phyloP scores from a whole-genome alignment of 1,284 basidiomycete genomes.

The Butyriboletus appendiculatus region DNA sequence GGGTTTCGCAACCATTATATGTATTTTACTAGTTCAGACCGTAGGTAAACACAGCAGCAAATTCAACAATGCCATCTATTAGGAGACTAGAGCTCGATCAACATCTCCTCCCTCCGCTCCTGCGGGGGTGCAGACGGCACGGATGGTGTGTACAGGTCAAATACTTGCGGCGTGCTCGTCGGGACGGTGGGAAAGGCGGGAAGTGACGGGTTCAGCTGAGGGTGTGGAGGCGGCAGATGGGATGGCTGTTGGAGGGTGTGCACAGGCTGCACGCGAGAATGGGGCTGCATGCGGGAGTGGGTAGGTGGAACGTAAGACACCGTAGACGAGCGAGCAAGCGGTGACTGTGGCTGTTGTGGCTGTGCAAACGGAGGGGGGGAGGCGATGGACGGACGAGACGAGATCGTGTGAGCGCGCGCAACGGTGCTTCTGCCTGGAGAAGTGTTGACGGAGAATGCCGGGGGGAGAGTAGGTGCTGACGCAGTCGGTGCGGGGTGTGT shows the following conservation, averaged over 20 bases:
- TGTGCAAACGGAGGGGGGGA: slow-evolving; percentile 15
- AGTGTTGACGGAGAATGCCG: background rate
- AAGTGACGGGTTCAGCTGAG: slow-evolving; percentile 5
- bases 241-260: slow-evolving; percentile 7
- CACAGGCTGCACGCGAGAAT: slow-evolving; percentile 2
- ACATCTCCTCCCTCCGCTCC: slow-evolving; percentile 79
- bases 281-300: slow-evolving; percentile 5
- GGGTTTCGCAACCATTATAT: background rate
- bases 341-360: slow-evolving; percentile 10
- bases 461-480: background rate
- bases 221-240: slow-evolving; percentile 7
- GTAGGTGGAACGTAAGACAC: slow-evolving; percentile 17
- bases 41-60: background rate
- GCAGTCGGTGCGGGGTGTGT: slow-evolving; percentile 1
- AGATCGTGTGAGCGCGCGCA: slow-evolving; percentile 24
- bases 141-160: slow-evolving; percentile 49
- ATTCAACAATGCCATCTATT: background rate
- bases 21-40: slow-evolving; percentile 3
- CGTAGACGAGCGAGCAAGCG: slow-evolving; percentile 23
- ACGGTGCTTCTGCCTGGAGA: slow-evolving; percentile 12
- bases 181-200: slow-evolving; percentile 41
- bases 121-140: slow-evolving; percentile 54
- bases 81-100: slow-evolving; percentile 68
- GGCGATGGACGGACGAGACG: slow-evolving; percentile 23
- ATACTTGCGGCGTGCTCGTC: slow-evolving; percentile 58